These are phyloP conservation scores for Plasmodium inui DNA, from an alignment of 169 alveolate species.

Conservation along the genomic window DNA sequence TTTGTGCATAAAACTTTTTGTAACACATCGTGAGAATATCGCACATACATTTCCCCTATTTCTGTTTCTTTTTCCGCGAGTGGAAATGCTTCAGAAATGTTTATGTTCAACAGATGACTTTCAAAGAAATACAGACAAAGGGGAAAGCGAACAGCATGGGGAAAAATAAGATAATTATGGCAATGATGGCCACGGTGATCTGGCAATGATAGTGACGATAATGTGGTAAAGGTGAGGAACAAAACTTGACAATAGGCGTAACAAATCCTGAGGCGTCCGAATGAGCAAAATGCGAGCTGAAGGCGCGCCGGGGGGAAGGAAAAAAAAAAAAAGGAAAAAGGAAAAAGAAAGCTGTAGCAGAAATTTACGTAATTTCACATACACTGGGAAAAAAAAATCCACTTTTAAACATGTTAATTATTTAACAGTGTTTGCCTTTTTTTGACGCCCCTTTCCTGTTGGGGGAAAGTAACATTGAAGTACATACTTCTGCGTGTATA, in stretches of 20 bases:
- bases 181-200: background rate
- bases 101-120: background rate
- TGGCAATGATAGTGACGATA: background rate
- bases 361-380: background rate
- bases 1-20: background rate
- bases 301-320: background rate
- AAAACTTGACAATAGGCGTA: slow-evolving; percentile 4
- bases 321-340: slow-evolving; percentile 1
- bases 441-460: background rate
- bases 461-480: background rate
- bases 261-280: background rate
- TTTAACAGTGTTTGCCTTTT: background rate
- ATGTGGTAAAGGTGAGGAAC: background rate
- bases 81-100: background rate
- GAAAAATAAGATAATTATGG: background rate
- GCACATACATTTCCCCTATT: background rate
- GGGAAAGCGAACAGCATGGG: background rate
- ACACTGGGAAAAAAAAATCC: background rate
- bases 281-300: slow-evolving; percentile 7
- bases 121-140: background rate
- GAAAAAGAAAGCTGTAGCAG: background rate
- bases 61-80: background rate
- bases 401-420: background rate
- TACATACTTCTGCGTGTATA: background rate
- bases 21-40: background rate